These are phyloP conservation scores for Irpex lacteus DNA, from an alignment of 1,284 basidiomycete genomes.

Conservation along the genomic window DNA sequence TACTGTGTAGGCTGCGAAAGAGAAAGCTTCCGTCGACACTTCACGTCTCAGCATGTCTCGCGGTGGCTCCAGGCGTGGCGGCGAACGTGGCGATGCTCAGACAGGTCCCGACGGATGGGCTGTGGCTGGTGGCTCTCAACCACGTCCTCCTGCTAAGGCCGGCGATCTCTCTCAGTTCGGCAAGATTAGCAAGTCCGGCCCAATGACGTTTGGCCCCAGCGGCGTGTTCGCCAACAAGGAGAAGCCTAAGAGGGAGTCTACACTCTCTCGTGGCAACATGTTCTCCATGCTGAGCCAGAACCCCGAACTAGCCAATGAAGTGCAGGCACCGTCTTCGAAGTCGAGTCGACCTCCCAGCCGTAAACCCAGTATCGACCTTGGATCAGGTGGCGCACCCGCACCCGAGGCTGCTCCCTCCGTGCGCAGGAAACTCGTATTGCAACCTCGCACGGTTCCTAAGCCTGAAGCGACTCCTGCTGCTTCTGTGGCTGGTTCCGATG, in stretches of 20 bases:
- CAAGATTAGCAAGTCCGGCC: constrained; percentile 69
- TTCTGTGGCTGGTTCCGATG: constrained; percentile 52
- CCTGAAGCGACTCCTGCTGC: constrained; percentile 48
- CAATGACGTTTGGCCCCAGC: constrained; percentile 74
- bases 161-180: constrained; percentile 88
- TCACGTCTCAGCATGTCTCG: constrained; percentile 61
- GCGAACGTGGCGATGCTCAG: constrained; percentile 57
- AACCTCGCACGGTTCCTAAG: constrained; percentile 56
- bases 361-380: constrained; percentile 49
- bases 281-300: constrained; percentile 77
- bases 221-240: constrained; percentile 70
- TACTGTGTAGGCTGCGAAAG: constrained; percentile 55
- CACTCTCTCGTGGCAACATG: constrained; percentile 85
- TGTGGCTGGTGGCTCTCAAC: constrained; percentile 60
- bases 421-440: constrained; percentile 72
- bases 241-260: constrained; percentile 50
- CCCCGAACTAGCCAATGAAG: constrained; percentile 51
- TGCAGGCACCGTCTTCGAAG: constrained; percentile 42
- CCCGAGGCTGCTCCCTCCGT: constrained; percentile 40
- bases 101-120: constrained; percentile 84
- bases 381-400: constrained; percentile 31
- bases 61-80: constrained; percentile 87
- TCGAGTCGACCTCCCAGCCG: constrained; percentile 46
- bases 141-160: constrained; percentile 71
- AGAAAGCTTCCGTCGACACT: constrained; percentile 67